Evolutionary conservation across 2,329 filamentous ascomycete species (phyloP), one percentile per base, ranked within the genome.

Genomic region (Aphanoascus verrucosus): DNA sequence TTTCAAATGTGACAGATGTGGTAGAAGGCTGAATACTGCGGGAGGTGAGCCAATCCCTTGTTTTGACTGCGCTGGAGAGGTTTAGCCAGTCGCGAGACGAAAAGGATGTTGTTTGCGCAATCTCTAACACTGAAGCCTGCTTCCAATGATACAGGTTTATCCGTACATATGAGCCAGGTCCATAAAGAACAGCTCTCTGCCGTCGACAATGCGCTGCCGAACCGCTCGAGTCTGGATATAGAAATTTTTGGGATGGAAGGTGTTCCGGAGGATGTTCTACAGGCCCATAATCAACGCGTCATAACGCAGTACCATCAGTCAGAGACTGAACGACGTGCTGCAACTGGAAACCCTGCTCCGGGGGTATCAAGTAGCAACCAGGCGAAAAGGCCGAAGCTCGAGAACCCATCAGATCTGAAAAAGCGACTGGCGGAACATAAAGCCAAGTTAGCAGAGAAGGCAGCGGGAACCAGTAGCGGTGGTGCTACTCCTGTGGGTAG

Each of bases 241-340:
- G 93, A 98, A 71, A 96, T 98, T 64, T 98, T 97, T 67, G 93
- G 91, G 64, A 96, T 96, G 87, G 89, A 96, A 69, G 93, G 93
- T 65, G 88, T 97, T 37, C 93, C 93, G 2, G 85, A 88, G 55
- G 88, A 95, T 55, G 80, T 94, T 57, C 74, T 88, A 55, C 80
- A 88, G 63, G 81, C 86, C 64, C 90, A 96, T 75, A 85, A 87
- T 65, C 86, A 93, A 70, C 82, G 87, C 63, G 88, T 97, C 66
- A 82, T 89, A 58, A 81, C 87, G 62, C 84, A 86, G 69, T 95
- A 85, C 70, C 91, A 94, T 69, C 83, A 88, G 66, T 84, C 83
- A 23, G 87, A 94, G 69, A 85, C 86, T 55, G 88, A 94, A 63
- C 81, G 89, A 55, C 84, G 86, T 60, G 83, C 85, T 47, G 79